Conservation (phyloP, 2,329 filamentous ascomycete genomes). For the Cryphonectria radicalis region DNA sequence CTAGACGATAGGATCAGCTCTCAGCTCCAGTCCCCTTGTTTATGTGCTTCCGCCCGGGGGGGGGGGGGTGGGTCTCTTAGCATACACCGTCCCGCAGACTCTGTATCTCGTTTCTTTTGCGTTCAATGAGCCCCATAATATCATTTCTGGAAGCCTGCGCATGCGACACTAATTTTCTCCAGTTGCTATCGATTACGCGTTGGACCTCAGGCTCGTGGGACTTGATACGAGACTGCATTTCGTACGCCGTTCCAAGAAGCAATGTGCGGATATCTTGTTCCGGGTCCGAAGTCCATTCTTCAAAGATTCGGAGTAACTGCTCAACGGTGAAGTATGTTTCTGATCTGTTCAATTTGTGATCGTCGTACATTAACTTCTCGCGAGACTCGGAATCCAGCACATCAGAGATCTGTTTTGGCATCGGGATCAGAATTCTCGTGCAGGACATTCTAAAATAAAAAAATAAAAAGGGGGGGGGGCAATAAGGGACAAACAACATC, state of each 20-base stretch:
- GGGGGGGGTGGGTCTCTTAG: neutral
- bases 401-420: neutral
- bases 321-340: neutral
- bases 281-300: neutral
- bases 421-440: neutral
- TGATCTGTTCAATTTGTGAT: neutral
- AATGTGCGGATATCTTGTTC: neutral
- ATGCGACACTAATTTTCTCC: neutral
- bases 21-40: neutral
- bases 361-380: neutral
- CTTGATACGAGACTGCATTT: neutral
- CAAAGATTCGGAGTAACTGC: neutral
- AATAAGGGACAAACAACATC: too few relatives aligned
- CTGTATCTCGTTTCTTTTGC: neutral
- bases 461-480: neutral
- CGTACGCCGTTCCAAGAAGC: neutral
- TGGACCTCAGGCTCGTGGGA: neutral
- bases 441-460: neutral
- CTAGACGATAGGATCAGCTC: neutral
- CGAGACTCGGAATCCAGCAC: neutral
- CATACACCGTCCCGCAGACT: neutral
- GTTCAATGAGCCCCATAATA: neutral
- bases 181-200: neutral
- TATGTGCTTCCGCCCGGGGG: too few relatives aligned
- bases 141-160: neutral